A percentile compares a stretch with the other conserved stretches of the same genome.
Conservation (phyloP, 805 yeast species). For the Jamesozyma spencerorum region DNA sequence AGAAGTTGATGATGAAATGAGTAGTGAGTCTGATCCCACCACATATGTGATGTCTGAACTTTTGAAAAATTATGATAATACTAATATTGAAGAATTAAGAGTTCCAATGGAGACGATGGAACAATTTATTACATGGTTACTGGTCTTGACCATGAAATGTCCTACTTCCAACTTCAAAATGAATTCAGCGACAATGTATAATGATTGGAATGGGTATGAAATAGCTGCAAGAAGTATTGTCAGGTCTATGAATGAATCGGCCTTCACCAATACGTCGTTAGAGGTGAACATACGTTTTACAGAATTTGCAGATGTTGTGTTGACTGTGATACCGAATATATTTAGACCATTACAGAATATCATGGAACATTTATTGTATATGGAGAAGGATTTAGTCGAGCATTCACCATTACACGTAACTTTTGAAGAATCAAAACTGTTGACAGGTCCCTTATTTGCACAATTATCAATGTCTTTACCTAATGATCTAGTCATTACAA, state of each 20-base stretch:
- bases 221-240: constrained; percentile 35
- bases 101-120: constrained; percentile 36
- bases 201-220: constrained; percentile 38
- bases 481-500: constrained; percentile 18
- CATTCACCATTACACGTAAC: constrained; percentile 1
- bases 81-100: constrained; percentile 31
- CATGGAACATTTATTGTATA: constrained; percentile 36
- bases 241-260: constrained; percentile 14
- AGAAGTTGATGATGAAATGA: background rate
- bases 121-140: constrained; percentile 39
- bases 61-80: constrained; percentile 37
- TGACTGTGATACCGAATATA: constrained; percentile 34
- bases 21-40: background rate
- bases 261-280: background rate
- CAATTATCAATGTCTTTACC: constrained; percentile 35
- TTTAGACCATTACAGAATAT: constrained; percentile 38
- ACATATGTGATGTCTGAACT: constrained; percentile 9
- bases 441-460: constrained; percentile 30
- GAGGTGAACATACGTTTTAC: constrained; percentile 17
- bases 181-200: constrained; percentile 18
- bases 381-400: constrained; percentile 17
- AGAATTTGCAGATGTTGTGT: constrained; percentile 30
- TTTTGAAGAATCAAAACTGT: constrained; percentile 9
- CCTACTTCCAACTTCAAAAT: constrained; percentile 29
- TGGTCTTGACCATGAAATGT: constrained; percentile 36